Evolutionary conservation across 331 rosid genomes (phyloP).

Genomic region (Saraca asoca): DNA sequence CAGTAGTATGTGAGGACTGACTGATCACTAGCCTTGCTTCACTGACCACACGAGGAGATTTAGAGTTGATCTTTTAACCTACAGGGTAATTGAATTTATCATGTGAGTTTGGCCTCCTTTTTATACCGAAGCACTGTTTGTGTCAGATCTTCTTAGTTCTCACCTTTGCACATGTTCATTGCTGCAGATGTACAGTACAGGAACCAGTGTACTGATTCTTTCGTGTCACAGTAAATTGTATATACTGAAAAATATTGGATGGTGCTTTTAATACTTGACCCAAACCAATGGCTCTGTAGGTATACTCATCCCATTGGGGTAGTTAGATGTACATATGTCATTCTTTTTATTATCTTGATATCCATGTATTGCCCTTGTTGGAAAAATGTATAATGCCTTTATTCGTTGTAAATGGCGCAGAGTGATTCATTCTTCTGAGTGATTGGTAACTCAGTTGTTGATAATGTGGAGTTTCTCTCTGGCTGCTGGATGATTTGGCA

Average conservation of each 20-base stretch:
- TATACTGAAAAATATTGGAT: slow-evolving; percentile 40
- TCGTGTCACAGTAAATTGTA: slow-evolving; percentile 43
- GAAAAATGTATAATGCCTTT: slow-evolving; percentile 33
- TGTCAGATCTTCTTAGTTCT: slow-evolving; percentile 21
- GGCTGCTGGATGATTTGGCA: background rate
- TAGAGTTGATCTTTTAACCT: slow-evolving; percentile 30
- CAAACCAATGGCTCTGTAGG: slow-evolving; percentile 35
- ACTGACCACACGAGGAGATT: slow-evolving; percentile 33
- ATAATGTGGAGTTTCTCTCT: slow-evolving; percentile 1
- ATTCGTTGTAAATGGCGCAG: slow-evolving; percentile 31
- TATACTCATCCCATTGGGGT: slow-evolving; percentile 35
- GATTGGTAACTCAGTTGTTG: slow-evolving; percentile 13
- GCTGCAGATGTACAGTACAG: slow-evolving; percentile 48
- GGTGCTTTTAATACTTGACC: slow-evolving; percentile 35
- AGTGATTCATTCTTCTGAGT: background rate
- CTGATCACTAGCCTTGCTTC: slow-evolving; percentile 31
- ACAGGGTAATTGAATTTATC: slow-evolving; percentile 29
- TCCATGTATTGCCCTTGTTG: background rate
- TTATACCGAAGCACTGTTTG: background rate
- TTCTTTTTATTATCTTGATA: slow-evolving; percentile 45
- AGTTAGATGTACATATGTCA: slow-evolving; percentile 42
- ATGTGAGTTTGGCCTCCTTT: slow-evolving; percentile 49
- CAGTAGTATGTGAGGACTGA: slow-evolving; percentile 32
- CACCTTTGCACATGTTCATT: slow-evolving; percentile 30
- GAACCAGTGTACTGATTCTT: slow-evolving; percentile 44